phyloP scores from a whole-genome alignment of 768 basidiomycete genomes.

The Tricholoma hemisulphureum region DNA sequence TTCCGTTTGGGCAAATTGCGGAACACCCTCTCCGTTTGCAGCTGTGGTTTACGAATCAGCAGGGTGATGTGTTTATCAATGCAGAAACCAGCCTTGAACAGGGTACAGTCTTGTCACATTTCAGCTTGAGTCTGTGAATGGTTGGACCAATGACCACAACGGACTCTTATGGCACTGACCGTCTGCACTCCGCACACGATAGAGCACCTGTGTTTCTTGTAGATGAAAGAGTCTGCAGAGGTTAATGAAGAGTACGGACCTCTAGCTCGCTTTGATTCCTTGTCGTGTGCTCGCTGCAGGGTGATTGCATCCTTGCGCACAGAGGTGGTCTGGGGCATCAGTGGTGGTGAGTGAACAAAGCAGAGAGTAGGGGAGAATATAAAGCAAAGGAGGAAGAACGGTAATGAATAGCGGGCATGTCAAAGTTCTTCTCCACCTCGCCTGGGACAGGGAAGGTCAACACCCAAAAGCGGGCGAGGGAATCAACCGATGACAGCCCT shows the following conservation, averaged over 20 bases:
- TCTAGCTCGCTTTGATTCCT: constrained; percentile 63
- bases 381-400: not conserved
- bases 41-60: constrained; percentile 22
- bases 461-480: not conserved
- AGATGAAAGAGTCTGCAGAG: not conserved
- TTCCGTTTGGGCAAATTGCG: constrained; percentile 77
- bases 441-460: not conserved
- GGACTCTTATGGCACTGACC: constrained; percentile 35
- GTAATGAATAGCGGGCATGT: not conserved
- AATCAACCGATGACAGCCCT: not conserved
- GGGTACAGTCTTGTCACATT: constrained; percentile 71
- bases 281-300: constrained; percentile 54
- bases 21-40: constrained; percentile 75
- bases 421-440: not conserved
- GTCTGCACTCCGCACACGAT: constrained; percentile 63
- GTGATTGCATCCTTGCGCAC: constrained; percentile 42
- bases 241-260: constrained; percentile 30
- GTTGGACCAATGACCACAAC: not conserved
- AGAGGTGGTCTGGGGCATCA: constrained; percentile 48
- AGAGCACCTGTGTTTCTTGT: constrained; percentile 38
- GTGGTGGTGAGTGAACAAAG: not conserved
- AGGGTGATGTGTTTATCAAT: not conserved
- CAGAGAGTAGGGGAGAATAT: not conserved
- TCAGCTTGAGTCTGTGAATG: constrained; percentile 55
- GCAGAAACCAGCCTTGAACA: constrained; percentile 43